Evolutionary conservation across 129 eudicot species (phyloP), one percentile per base, ranked within the genome.

Genomic region (Flaveria brownii): DNA sequence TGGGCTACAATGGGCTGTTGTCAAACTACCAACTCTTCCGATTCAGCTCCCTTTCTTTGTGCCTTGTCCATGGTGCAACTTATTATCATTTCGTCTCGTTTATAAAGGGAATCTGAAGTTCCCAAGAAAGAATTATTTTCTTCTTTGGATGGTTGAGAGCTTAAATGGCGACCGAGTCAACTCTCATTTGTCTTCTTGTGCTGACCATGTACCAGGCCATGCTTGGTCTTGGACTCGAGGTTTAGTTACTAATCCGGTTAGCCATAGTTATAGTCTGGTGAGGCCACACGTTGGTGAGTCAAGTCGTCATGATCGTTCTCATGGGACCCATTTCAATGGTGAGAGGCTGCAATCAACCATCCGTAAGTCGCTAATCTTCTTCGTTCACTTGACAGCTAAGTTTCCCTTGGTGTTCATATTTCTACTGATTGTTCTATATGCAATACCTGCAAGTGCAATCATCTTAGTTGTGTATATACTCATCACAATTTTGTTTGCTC

Each of bases 141-240:
- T 86, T 23, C 86, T 86, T 43, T 86, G 90, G 90, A 84, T 86
- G 90, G 90, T 86, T 16, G 90, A 86, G 84, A 84, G 88, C 80
- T 74, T 86, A 74, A 86, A 84, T 59, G 90, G 90, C 20, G 90
- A 86, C 28, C 76, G 88, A 51, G 75, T 77, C 57, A 78, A 79
- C 30, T 83, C 87, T 49, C 87, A 80, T 66, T 42, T 85, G 41
- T 83, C 87, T 15, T 33, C 76, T 49, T 74, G 81, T 46, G 76
- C 68, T 5, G 90, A 84, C 54, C 81, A 69, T 74, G 39, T 56
- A 50, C 72, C 75, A 15, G 57, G 55, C 6, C 83, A 74, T 5
- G 16, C 28, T 52, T 82, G 85, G 75, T 64, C 83, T 10, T 73
- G 83, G 63, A 66, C 59, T 16, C 77, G 77, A 46, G 83, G 81